Evolutionary conservation across 768 basidiomycete genomes (phyloP).

Genomic region (Suillus tomentosus): DNA sequence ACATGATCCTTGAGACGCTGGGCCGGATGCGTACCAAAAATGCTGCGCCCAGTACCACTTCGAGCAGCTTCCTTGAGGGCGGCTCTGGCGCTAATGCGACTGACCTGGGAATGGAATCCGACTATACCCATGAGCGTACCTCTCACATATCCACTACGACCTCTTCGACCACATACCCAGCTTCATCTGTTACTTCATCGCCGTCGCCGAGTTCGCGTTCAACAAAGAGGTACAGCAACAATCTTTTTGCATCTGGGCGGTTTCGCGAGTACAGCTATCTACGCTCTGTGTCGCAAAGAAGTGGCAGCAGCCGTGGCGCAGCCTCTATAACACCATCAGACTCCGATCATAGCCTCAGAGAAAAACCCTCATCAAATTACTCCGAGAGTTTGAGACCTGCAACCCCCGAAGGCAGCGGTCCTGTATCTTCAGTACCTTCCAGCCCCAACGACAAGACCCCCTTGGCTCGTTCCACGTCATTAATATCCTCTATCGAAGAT

Average conservation of each 20-base stretch:
- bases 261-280: slow-evolving; percentile 75
- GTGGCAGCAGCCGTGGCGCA: slow-evolving; percentile 39
- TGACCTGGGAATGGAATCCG: slow-evolving; percentile 29
- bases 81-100: slow-evolving; percentile 16
- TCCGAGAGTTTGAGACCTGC: slow-evolving; percentile 50
- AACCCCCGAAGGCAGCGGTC: slow-evolving; percentile 55
- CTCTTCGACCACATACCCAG: slow-evolving; percentile 38
- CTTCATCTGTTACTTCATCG: slow-evolving; percentile 44
- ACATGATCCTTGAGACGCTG: slow-evolving; percentile 79
- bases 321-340: slow-evolving; percentile 51
- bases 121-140: slow-evolving; percentile 34
- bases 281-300: slow-evolving; percentile 53
- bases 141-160: slow-evolving; percentile 40
- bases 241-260: slow-evolving; percentile 81
- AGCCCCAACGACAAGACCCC: slow-evolving; percentile 45
- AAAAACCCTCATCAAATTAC: slow-evolving; percentile 45
- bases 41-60: slow-evolving; percentile 22
- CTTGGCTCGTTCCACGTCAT: slow-evolving; percentile 44
- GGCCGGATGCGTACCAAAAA: slow-evolving; percentile 49
- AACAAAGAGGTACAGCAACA: slow-evolving; percentile 80
- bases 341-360: slow-evolving; percentile 45
- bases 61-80: slow-evolving; percentile 19
- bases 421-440: slow-evolving; percentile 41
- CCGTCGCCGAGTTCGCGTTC: slow-evolving; percentile 42
- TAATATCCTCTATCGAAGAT: slow-evolving; percentile 39